Percentiles rank a stretch among this genome's conserved stretches.
Conservation (phyloP, 495 filamentous ascomycete genomes). For the Podospora bellae-mahoneyi region DNA sequence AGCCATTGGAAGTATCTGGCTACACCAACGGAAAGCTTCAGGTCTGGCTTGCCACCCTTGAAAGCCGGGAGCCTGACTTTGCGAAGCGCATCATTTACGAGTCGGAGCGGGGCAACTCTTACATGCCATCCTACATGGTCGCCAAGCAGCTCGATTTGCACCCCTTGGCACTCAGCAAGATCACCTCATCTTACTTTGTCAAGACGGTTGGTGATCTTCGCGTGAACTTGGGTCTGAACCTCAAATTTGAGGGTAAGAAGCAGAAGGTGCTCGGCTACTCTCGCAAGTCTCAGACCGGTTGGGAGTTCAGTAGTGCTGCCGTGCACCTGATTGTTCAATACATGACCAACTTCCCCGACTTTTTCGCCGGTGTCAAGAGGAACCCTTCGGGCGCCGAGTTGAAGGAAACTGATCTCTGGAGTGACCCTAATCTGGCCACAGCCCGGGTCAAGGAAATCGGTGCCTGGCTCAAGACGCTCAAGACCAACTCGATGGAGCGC, state of each 20-base stretch:
- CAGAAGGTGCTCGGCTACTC: slow-evolving; percentile 96
- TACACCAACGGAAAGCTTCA: slow-evolving; percentile 70
- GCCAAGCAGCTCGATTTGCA: slow-evolving; percentile 78
- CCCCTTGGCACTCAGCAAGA: slow-evolving; percentile 85
- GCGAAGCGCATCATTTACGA: slow-evolving; percentile 64
- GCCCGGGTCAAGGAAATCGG: slow-evolving; percentile 80
- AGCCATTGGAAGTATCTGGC: slow-evolving; percentile 77
- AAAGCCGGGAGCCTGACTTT: slow-evolving; percentile 75
- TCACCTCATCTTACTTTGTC: slow-evolving; percentile 89
- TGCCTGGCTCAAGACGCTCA: slow-evolving; percentile 84
- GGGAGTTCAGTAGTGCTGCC: slow-evolving; percentile 92
- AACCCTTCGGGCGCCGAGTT: slow-evolving; percentile 51
- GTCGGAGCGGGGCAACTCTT: slow-evolving; percentile 65
- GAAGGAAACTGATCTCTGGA: slow-evolving; percentile 79
- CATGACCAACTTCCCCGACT: slow-evolving; percentile 91
- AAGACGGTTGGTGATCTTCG: slow-evolving; percentile 67
- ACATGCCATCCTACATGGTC: slow-evolving; percentile 81
- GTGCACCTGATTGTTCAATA: slow-evolving; percentile 77
- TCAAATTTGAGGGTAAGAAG: slow-evolving; percentile 95
- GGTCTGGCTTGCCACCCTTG: slow-evolving; percentile 66
- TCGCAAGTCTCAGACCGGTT: slow-evolving; percentile 74
- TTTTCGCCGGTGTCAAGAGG: slow-evolving; percentile 79
- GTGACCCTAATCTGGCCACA: slow-evolving; percentile 59
- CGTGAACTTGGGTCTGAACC: slow-evolving; percentile 87
- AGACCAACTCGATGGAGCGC: slow-evolving; percentile 85